These are phyloP conservation scores for Talaromyces wortmannii DNA, from an alignment of 495 filamentous ascomycete species.

Conservation along the genomic window DNA sequence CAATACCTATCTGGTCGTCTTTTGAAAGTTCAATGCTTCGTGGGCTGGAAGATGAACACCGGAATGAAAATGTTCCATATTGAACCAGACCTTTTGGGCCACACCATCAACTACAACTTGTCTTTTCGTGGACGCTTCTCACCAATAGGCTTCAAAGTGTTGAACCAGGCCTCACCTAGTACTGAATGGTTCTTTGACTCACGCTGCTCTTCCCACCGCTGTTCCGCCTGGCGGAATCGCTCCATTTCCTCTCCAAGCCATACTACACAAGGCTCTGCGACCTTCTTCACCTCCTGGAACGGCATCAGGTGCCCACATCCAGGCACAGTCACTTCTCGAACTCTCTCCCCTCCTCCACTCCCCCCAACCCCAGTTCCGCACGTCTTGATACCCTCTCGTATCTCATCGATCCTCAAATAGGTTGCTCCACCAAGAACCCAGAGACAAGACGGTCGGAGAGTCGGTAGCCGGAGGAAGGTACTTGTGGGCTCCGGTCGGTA, in stretches of 20 bases:
- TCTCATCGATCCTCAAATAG: constrained; percentile 35
- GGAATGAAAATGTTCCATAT: too few species aligned
- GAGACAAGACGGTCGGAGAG: constrained; percentile 56
- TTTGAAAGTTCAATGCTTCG: too few species aligned
- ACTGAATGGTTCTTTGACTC: background rate
- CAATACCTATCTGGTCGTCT: too few species aligned
- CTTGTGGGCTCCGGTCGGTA: constrained; percentile 36
- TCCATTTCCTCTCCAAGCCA: constrained; percentile 20
- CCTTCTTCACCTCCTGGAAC: constrained; percentile 52
- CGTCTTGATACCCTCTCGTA: constrained; percentile 9
- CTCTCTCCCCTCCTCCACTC: constrained; percentile 42
- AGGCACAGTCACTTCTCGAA: constrained; percentile 49
- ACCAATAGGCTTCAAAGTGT: too few species aligned
- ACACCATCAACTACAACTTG: too few species aligned
- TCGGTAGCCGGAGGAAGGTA: constrained; percentile 8
- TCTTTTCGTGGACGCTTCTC: too few species aligned
- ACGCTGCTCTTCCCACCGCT: background rate
- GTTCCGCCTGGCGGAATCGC: background rate
- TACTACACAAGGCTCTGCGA: constrained; percentile 41
- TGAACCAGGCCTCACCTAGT: too few species aligned
- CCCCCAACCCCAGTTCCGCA: constrained; percentile 23
- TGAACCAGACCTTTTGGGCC: too few species aligned
- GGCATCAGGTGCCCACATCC: constrained; percentile 64
- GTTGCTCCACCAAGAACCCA: constrained; percentile 54
- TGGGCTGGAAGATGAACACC: too few species aligned